These are phyloP conservation scores for Ustilago xerochloae DNA, from an alignment of 1,284 basidiomycete genomes.

Conservation along the genomic window DNA sequence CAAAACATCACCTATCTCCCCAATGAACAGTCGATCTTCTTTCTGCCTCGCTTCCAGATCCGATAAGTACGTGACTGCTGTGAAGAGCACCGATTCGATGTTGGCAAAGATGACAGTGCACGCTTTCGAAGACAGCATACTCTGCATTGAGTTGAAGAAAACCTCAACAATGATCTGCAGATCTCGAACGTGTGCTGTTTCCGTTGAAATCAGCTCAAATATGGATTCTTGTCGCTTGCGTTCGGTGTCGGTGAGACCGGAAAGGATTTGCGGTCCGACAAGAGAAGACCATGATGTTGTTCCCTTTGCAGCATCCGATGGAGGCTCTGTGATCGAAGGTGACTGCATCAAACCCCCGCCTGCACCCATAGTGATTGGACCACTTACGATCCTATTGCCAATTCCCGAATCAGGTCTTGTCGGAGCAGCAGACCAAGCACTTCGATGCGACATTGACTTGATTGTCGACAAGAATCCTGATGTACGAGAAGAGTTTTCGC, in stretches of 20 bases:
- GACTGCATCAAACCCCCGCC: conserved; percentile 11
- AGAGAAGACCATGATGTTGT: conserved; percentile 86
- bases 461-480: conserved; percentile 59
- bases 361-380: conserved; percentile 31
- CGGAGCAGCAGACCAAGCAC: conserved; percentile 14
- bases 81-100: conserved; percentile 76
- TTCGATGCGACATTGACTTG: conserved; percentile 55
- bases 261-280: conserved; percentile 82
- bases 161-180: conserved; percentile 76
- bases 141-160: conserved; percentile 83
- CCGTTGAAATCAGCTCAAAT: conserved; percentile 98
- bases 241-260: conserved; percentile 85
- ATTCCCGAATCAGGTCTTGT: conserved; percentile 12
- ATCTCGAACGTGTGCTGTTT: conserved; percentile 95
- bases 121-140: conserved; percentile 79
- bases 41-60: conserved; percentile 90
- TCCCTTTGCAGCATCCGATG: conserved; percentile 12
- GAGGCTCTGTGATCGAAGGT: conserved; percentile 17
- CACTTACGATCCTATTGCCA: conserved; percentile 31
- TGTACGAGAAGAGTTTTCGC: conserved; percentile 33
- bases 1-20: conserved; percentile 86
- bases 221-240: conserved; percentile 98
- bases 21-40: conserved; percentile 87
- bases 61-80: conserved; percentile 64
- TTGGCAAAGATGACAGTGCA: conserved; percentile 89